These are phyloP conservation scores for Mycena vitilis DNA, from an alignment of 768 basidiomycete genomes.

Conservation along the genomic window DNA sequence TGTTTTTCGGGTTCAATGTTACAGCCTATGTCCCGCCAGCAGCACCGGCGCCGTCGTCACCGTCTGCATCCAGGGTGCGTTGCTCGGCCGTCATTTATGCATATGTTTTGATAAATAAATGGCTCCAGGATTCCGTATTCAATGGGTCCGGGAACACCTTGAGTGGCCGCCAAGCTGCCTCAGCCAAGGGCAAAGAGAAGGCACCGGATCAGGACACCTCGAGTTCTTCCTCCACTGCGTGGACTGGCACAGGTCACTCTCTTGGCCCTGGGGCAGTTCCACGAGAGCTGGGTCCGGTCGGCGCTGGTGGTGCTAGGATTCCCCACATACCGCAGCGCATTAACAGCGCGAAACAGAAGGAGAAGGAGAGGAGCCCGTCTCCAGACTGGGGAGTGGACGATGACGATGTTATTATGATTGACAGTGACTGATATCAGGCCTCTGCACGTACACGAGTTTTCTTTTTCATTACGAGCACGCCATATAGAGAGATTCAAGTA, in stretches of 20 bases:
- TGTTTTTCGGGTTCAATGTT: slow-evolving; percentile 97
- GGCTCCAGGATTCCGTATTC: slow-evolving; percentile 60
- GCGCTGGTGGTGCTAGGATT: slow-evolving; percentile 66
- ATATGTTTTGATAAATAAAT: slow-evolving; percentile 20
- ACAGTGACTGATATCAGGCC: slow-evolving; percentile 67
- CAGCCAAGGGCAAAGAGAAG: slow-evolving; percentile 66
- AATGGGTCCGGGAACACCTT: slow-evolving; percentile 76
- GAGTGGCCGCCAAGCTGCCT: slow-evolving; percentile 58
- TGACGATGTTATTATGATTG: slow-evolving; percentile 84
- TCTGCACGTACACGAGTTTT: neutral
- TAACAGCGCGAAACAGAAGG: slow-evolving; percentile 41
- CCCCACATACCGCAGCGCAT: slow-evolving; percentile 57
- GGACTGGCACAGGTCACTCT: slow-evolving; percentile 63
- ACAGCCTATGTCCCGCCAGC: slow-evolving; percentile 71
- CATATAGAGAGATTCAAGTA: slow-evolving; percentile 5
- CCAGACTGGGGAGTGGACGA: slow-evolving; percentile 89
- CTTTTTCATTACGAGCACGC: neutral
- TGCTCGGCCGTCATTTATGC: slow-evolving; percentile 1
- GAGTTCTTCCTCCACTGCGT: slow-evolving; percentile 41
- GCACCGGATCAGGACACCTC: slow-evolving; percentile 50
- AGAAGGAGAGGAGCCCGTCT: slow-evolving; percentile 68
- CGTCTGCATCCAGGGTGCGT: slow-evolving; percentile 47
- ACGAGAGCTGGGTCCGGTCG: slow-evolving; percentile 57
- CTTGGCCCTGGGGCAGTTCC: slow-evolving; percentile 54
- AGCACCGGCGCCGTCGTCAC: slow-evolving; percentile 44